Base-by-base conservation (phyloP, 352 stramenopile genomes). In the Pythium biforme region DNA sequence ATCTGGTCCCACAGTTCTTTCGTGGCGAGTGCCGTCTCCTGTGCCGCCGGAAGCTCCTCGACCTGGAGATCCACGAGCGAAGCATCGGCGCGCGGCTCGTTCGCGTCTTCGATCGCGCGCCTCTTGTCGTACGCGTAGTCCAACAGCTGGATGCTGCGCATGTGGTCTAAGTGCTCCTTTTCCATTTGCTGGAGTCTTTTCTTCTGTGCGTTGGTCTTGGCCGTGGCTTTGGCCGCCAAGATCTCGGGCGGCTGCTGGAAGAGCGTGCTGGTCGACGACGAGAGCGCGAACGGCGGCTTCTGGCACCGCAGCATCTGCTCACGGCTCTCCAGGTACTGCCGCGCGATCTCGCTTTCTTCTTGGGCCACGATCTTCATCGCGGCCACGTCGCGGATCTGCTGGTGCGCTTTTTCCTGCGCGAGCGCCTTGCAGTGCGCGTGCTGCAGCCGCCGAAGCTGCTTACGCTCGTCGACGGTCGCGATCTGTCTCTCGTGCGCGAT, bases 91-190 rank as follows among this genome's bases (percentile, higher is more conserved):
- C 79, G 75, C 43, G 78, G 80, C 43, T 80, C 74, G 37, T 65
- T 48, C 9, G 77, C 69, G 41, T 86, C 73, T 43, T 76, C 55
- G 34, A 86, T 49, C 23, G 84, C 81, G 3, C 68, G 69, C 37
- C 79, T 74, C 37, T 80, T 82, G 56, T 92, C 81, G 55, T 86
- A 88, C 23, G 70, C 80, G 49, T 88, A 94, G 58, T 92, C 81
- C 6, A 88, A 59, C 14, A 92, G 59, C 62, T 94, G 82, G 45
- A 91, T 62, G 53, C 75, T 90, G 23, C 78, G 79, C 69, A 89
- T 83, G 55, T 90, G 82, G 17, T 88, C 74, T 7, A 79, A 43
- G 55, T 90, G 77, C 26, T 90, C 76, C 19, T 75, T 73, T 62
- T 93, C 80, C 45, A 85, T 70, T 22, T 60, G 58, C 25, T 62